Evolutionary conservation across 495 filamentous ascomycete species (phyloP), one percentile per base, ranked within the genome.

Genomic region (Friedmanniomyces endolithicus): DNA sequence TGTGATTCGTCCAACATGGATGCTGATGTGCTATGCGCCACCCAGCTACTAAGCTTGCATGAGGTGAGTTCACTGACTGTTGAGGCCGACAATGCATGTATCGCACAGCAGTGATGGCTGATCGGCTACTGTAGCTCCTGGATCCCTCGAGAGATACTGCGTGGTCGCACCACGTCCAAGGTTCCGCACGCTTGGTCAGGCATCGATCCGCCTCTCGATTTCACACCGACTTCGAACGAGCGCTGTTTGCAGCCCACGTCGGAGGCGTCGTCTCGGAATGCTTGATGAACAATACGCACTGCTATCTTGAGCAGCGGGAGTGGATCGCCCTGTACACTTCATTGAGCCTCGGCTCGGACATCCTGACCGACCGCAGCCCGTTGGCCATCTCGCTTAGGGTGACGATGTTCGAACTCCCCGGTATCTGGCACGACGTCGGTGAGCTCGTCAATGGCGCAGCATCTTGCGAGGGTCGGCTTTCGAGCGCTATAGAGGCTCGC

Each of bases 21-120:
- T 17, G 50, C 64, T 14, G 63, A 63, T 17, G 64, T 67, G 3
- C 54, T 67, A 20, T 65, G 64, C 46, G 63, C 64, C 40, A 67
- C 63, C 3, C 56, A 58, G 47, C 49, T 67, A 6, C 58, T 67
- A 14, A 57, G 63, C 40, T 27, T 60, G 35, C 52, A 55, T 48
- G 57, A 60, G 50, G 57, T 60, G 19, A 22, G 57, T 48, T 6
- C n/a, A 34, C 6, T 24, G 23, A 1, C 37, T 9, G 16, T 19
- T 19, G 6, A 4, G 14, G 17, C 52, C 52, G 8, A n/a, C 2
- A 4, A 47, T 47, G 25, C 41, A 24, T n/a, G n/a, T n/a, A n/a
- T n/a, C n/a, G n/a, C n/a, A n/a, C n/a, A n/a, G n/a, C 31, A 12
- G 27, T 9, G 9, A 29, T 31, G 9, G 22, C 33, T 34, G 11